Base-by-base conservation (phyloP, 768 basidiomycete genomes). In the Gloeophyllum trabeum region DNA sequence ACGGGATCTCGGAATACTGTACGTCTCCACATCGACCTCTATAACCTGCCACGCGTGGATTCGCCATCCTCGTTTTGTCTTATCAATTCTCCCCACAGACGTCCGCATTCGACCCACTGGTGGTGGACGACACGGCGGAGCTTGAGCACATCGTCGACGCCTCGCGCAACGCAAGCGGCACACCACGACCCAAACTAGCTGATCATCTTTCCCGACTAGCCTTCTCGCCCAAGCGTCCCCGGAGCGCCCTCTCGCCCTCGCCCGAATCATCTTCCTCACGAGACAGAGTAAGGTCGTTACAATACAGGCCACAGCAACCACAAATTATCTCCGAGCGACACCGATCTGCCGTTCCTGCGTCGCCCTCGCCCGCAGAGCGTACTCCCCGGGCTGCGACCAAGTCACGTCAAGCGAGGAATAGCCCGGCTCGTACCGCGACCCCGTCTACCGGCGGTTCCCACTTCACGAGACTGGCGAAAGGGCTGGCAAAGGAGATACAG, bases 211-310 rank as follows among this genome's bases (percentile, higher is more conserved):
- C 75, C 24, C 73, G 75, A 34, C 73, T 81, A 28, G 73, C 75
- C 0, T 83, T 88, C 59, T 86, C 84, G 12, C 85, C 85, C 1
- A 78, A 81, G 53, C 73, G 86, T 12, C 85, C 82, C 1, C 75
- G 81, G 6, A 74, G 61, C 43, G 28, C 28, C 28, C 28, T 10
- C 10, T 32, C 28, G 16, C 28, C 10, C 16, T 10, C 28, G 10
- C 16, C 28, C 16, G 18, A 14, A 41, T n/a, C 24, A 14, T 41
- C 40, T 12, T n/a, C 24, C 40, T 12, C 24, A 28, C 40, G 21
- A 14, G 20, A 39, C 35, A 42, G 48, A 26, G 40, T 43, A 24
- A 46, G 47, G 23, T 42, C n/a, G n/a, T n/a, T n/a, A n/a, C n/a
- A n/a, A n/a, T n/a, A n/a, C n/a, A n/a, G n/a, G n/a, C 48, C 13